Base-by-base conservation (phyloP, 768 basidiomycete species). In the Kwoniella botswanensis region DNA sequence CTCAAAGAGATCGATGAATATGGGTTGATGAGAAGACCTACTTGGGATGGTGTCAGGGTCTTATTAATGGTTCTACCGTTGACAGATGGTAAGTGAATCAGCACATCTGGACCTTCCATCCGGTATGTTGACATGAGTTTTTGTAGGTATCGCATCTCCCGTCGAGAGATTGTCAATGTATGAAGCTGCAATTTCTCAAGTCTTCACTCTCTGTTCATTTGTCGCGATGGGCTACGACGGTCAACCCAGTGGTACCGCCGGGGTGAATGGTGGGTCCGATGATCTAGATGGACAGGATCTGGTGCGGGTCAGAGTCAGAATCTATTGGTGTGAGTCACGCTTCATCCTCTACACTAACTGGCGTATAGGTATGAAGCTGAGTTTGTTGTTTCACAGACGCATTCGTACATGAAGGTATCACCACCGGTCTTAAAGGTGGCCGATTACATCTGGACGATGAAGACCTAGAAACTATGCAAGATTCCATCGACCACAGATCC, bases 41-140 rank as follows among this genome's bases (percentile, higher is more conserved):
- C 90, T 9, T 91, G 93, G 89, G 94, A 97, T 71, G 93, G 94
- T 4, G 90, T 94, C 22, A 87, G 92, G 43, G 89, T 88, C 6
- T 85, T 98, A 61, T 84, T 96, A 41, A 86, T 97, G 57, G 84
- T 94, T 41, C 84, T 93, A 68, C 94, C 94, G 7, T 86, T 98
- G 56, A 90, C 93, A 65, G 90, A 92, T 82, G 93, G 94, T 94
- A 71, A 73, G 86, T 82, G 17, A 35, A 35, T 5, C 35, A 6
- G 35, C 6, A 35, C 35, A 7, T 35, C 35, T 35, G 52, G 60
- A 55, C 15, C 46, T 24, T 21, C n/a, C 2, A 24, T 26, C 26
- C 53, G 44, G 4, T n/a, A 29, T 17, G 42, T 21, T n/a, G 22
- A 26, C 11, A 11, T 24, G 50, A 35, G 60, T 52, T 13, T 12